Conservation (phyloP, 352 stramenopile genomes). For the Plasmopara viticola region DNA sequence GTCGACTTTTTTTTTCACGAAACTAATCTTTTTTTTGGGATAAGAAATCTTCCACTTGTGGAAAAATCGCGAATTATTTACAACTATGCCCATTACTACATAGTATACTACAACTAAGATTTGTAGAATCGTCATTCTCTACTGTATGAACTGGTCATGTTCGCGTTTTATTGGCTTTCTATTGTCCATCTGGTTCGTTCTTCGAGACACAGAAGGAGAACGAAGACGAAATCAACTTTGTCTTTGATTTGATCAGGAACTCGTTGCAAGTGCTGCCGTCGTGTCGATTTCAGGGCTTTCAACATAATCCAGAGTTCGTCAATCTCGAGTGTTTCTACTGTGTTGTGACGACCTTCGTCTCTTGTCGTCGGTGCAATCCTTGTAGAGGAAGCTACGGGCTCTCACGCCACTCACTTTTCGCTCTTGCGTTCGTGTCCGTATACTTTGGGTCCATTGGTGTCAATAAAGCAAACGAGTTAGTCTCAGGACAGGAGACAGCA, state of each 20-base stretch:
- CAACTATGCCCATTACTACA: not conserved
- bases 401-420: not conserved
- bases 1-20: no score
- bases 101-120: not conserved
- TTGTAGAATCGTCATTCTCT: not conserved
- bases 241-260: not conserved
- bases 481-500: constrained; percentile 1
- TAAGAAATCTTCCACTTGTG: no score
- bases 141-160: not conserved
- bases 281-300: not conserved
- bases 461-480: not conserved
- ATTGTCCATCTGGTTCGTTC: not conserved
- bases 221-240: not conserved
- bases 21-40: no score
- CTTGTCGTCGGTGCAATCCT: not conserved
- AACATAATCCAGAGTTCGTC: not conserved
- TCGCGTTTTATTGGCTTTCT: not conserved
- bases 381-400: not conserved
- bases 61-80: no score
- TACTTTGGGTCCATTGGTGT: not conserved
- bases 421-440: not conserved
- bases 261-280: not conserved
- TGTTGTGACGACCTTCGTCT: not conserved
- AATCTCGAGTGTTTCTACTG: not conserved
- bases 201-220: not conserved